These are phyloP conservation scores for Colletotrichum liaoningense DNA, from an alignment of 2,329 filamentous ascomycete genomes.

Conservation along the genomic window DNA sequence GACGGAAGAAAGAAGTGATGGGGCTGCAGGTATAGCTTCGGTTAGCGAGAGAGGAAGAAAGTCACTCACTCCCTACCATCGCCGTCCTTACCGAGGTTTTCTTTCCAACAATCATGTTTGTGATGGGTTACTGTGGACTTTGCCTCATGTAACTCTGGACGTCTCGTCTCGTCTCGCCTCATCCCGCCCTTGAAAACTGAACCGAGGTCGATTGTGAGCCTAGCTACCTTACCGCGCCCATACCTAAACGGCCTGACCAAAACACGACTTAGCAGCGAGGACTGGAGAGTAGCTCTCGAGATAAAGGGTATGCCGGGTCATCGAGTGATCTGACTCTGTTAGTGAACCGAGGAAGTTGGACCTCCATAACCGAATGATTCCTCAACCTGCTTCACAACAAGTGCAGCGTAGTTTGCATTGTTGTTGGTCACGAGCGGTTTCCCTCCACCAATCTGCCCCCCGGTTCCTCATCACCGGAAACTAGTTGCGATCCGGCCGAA, in stretches of 20 bases:
- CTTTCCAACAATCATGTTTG: background rate
- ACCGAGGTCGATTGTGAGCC: background rate
- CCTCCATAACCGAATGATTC: no score
- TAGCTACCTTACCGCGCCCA: background rate
- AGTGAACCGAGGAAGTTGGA: no score
- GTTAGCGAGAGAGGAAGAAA: background rate
- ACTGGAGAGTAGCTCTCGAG: no score
- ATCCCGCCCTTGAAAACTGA: background rate
- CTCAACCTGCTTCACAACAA: no score
- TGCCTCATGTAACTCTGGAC: background rate
- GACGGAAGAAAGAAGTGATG: background rate
- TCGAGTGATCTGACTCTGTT: no score
- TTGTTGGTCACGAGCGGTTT: background rate
- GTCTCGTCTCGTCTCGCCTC: background rate
- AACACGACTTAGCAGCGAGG: no score
- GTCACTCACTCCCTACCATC: background rate
- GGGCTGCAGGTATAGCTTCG: background rate
- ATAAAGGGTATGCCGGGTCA: no score
- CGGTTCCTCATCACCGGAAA: background rate
- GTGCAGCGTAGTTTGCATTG: background rate
- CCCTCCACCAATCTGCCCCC: background rate
- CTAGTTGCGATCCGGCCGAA: constrained; percentile 17
- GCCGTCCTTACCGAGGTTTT: background rate
- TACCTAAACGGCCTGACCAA: background rate
- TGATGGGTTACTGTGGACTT: background rate